A percentile compares a stretch with the other conserved stretches of the same genome.
Evolutionary conservation across 441 rosid genomes (phyloP).

Genomic region (Bruguiera hainesii): DNA sequence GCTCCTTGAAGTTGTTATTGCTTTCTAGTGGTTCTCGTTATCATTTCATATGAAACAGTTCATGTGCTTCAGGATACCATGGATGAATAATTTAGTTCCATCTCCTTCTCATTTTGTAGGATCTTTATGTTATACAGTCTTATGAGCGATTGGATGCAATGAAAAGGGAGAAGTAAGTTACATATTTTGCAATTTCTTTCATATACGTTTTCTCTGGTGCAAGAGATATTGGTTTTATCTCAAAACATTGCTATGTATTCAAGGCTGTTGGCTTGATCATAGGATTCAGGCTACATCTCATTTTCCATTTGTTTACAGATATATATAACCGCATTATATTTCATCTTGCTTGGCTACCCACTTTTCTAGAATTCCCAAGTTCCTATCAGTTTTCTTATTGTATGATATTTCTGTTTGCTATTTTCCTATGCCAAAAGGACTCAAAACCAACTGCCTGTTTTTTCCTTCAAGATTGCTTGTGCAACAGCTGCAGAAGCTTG

Average conservation of each 20-base stretch:
- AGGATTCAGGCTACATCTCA: neutral
- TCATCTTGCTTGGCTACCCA: too few relatives aligned
- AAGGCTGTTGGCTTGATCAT: neutral
- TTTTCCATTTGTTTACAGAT: neutral
- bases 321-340: neutral
- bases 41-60: neutral
- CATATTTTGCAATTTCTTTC: conserved; percentile 14
- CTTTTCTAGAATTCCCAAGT: neutral
- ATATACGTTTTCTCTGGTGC: neutral
- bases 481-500: conserved; percentile 80
- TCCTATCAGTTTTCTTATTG: neutral
- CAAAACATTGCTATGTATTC: neutral
- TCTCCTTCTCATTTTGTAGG: conserved; percentile 39
- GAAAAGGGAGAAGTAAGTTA: conserved; percentile 84
- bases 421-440: conserved; percentile 8
- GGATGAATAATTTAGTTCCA: neutral
- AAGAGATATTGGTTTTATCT: neutral
- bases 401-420: neutral
- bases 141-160: conserved; percentile 70
- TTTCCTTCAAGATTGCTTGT: conserved; percentile 79
- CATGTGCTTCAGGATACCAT: neutral
- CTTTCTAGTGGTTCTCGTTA: neutral
- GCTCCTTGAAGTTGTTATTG: neutral
- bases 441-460: conserved; percentile 17
- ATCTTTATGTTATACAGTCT: conserved; percentile 62